Conservation (phyloP, 2,329 filamentous ascomycete genomes). For the Fonsecaea pedrosoi region DNA sequence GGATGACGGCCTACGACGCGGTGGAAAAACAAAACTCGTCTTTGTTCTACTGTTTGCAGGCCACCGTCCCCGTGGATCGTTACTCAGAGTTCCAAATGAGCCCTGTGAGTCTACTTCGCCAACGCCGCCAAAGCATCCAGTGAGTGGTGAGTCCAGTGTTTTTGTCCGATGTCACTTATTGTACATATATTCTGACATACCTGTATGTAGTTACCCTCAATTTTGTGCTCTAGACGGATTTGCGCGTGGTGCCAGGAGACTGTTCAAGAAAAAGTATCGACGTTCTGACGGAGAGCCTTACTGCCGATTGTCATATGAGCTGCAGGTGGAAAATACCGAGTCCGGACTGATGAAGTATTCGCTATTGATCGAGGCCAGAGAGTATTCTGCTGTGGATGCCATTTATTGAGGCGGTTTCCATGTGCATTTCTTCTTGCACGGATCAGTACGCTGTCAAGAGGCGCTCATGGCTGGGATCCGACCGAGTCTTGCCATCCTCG, state of each 20-base stretch:
- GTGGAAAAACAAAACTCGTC: background rate
- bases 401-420: slow-evolving; percentile 4
- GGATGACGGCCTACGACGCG: background rate
- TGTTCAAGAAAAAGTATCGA: background rate
- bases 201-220: background rate
- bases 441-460: too few species aligned
- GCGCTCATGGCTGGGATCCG: too few species aligned
- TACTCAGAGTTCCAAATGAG: background rate
- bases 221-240: background rate
- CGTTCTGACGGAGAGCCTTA: background rate
- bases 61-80: background rate
- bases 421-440: too few species aligned
- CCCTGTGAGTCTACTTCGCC: background rate
- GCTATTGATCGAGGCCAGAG: slow-evolving; percentile 4
- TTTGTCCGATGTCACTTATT: too few species aligned
- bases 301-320: background rate
- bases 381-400: slow-evolving; percentile 6
- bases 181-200: too few species aligned
- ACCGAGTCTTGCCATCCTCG: too few species aligned
- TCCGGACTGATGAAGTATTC: slow-evolving; percentile 14
- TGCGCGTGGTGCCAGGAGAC: background rate
- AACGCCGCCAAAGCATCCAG: background rate
- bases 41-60: background rate
- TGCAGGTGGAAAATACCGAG: slow-evolving; percentile 10
- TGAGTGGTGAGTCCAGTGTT: too few species aligned